These are phyloP conservation scores for Singerocomus rubriflavus DNA, from an alignment of 1,284 basidiomycete genomes.

Conservation along the genomic window DNA sequence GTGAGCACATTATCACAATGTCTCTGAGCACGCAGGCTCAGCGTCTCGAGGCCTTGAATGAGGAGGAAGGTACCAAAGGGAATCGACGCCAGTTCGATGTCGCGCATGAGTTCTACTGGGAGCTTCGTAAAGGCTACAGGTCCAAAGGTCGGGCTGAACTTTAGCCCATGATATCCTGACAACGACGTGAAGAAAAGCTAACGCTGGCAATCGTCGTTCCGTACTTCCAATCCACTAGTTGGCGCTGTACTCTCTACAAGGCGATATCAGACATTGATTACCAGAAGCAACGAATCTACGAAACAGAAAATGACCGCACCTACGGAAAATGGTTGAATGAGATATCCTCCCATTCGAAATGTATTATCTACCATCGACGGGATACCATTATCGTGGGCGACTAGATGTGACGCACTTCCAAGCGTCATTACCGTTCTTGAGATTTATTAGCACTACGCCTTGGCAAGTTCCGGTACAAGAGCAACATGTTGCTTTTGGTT, in stretches of 20 bases:
- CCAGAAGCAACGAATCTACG: conserved; percentile 12
- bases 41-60: conserved; percentile 81
- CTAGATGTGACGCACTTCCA: conserved; percentile 19
- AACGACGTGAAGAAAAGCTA: conserved; percentile 83
- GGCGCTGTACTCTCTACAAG: conserved; percentile 63
- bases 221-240: conserved; percentile 90
- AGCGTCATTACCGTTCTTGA: neutral
- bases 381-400: conserved; percentile 71
- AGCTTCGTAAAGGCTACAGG: conserved; percentile 69
- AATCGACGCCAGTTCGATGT: conserved; percentile 71
- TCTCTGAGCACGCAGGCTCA: conserved; percentile 72
- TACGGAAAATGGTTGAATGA: conserved; percentile 65
- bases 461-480: conserved; percentile 67
- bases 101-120: conserved; percentile 70
- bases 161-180: conserved; percentile 77
- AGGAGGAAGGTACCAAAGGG: conserved; percentile 80
- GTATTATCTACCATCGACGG: conserved; percentile 88
- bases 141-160: conserved; percentile 72
- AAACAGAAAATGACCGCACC: conserved; percentile 76
- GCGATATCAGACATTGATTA: neutral
- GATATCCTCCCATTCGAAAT: conserved; percentile 66
- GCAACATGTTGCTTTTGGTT: conserved; percentile 77
- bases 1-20: conserved; percentile 72
- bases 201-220: conserved; percentile 86
- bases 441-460: conserved; percentile 37